phyloP scores from a whole-genome alignment of 2,329 filamentous ascomycete genomes.

The Talaromyces amestolkiae region DNA sequence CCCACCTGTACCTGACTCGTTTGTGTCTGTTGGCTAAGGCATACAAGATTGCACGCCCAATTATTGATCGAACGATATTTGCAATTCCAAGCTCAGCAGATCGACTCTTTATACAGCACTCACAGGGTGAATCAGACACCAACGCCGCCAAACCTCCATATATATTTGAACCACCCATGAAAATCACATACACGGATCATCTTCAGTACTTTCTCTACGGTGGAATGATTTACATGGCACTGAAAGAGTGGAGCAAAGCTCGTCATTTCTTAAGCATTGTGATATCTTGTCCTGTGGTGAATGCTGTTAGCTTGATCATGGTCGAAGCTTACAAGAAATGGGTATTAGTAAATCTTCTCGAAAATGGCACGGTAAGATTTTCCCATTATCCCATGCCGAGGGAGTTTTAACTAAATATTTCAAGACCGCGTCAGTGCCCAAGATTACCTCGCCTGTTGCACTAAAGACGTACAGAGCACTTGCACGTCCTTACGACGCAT shows the following conservation, averaged over 20 bases:
- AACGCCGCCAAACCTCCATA: slow-evolving; percentile 36
- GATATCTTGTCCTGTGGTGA: slow-evolving; percentile 65
- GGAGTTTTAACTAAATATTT: slow-evolving; percentile 15
- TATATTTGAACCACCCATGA: slow-evolving; percentile 28
- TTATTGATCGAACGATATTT: slow-evolving; percentile 44
- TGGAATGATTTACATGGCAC: slow-evolving; percentile 63
- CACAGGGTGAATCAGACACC: slow-evolving; percentile 34
- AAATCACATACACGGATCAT: slow-evolving; percentile 41
- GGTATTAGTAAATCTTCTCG: slow-evolving; percentile 72
- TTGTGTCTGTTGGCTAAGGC: slow-evolving; percentile 44
- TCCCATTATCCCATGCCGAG: not conserved
- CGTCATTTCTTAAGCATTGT: slow-evolving; percentile 61
- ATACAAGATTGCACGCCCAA: slow-evolving; percentile 39
- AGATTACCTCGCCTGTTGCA: slow-evolving; percentile 53
- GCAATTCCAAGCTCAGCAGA: slow-evolving; percentile 37
- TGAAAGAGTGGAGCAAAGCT: slow-evolving; percentile 62
- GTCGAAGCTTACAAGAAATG: slow-evolving; percentile 90
- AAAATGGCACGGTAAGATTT: slow-evolving; percentile 58
- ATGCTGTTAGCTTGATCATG: slow-evolving; percentile 71
- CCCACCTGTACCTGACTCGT: slow-evolving; percentile 41
- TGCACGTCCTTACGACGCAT: slow-evolving; percentile 66
- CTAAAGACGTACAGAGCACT: slow-evolving; percentile 58
- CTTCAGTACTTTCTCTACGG: slow-evolving; percentile 66
- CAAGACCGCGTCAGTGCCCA: slow-evolving; percentile 49
- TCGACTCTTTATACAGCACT: slow-evolving; percentile 26